Conservation (phyloP, 83 land plant genomes). For the Larix sibirica region DNA sequence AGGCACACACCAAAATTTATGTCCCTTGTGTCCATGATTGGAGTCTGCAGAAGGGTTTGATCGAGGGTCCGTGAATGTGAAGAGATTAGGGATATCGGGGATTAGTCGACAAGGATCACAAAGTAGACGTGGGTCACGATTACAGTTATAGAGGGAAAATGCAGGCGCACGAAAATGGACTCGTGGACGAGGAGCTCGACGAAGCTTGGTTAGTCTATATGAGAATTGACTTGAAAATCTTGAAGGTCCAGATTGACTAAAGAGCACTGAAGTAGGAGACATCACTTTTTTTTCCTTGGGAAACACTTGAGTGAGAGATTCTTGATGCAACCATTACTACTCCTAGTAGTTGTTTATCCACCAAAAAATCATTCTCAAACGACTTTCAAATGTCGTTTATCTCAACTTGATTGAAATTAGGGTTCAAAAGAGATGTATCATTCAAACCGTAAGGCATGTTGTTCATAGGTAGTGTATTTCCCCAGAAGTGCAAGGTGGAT, state of each 20-base stretch:
- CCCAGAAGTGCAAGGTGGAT: not conserved
- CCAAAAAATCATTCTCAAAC: not conserved
- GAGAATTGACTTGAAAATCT: not conserved
- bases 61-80: too few relatives aligned
- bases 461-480: not conserved
- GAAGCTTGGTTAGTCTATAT: not conserved
- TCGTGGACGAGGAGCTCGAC: too few relatives aligned
- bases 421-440: not conserved
- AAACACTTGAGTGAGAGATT: not conserved
- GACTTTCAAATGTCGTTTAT: not conserved
- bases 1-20: too few relatives aligned
- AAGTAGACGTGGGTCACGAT: too few relatives aligned
- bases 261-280: not conserved
- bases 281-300: not conserved
- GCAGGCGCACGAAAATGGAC: too few relatives aligned
- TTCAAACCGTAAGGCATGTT: not conserved
- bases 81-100: too few relatives aligned
- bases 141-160: too few relatives aligned
- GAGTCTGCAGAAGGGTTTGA: too few relatives aligned
- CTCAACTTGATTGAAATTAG: conserved; percentile 3
- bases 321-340: not conserved
- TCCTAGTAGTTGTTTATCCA: not conserved
- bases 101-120: too few relatives aligned
- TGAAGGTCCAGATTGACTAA: conserved; percentile 6
- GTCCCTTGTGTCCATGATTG: too few relatives aligned